phyloP scores from a whole-genome alignment of 495 filamentous ascomycete genomes.

The Aspergillus indologenus region DNA sequence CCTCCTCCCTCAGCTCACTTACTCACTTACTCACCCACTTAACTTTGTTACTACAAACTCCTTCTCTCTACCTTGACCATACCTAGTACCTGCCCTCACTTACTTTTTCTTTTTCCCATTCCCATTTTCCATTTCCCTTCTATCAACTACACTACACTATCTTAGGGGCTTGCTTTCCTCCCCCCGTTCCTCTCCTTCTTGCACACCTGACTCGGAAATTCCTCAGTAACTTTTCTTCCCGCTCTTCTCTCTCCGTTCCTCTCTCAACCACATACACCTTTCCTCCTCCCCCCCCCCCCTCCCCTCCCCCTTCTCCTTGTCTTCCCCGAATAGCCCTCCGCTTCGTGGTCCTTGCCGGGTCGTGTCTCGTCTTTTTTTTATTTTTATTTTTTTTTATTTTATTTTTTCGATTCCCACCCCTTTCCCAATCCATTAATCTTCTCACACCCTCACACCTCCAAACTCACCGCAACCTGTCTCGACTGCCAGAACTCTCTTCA shows the following conservation, averaged over 20 bases:
- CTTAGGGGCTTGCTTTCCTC: background rate
- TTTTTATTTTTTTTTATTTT: background rate
- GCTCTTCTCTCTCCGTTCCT: slow-evolving; percentile 6
- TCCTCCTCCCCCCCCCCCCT: background rate
- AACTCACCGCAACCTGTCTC: background rate
- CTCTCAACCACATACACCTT: background rate
- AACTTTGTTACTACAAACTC: no score
- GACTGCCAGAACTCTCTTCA: background rate
- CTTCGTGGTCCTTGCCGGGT: slow-evolving; percentile 3
- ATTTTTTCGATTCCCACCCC: slow-evolving; percentile 2
- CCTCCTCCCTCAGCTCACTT: slow-evolving; percentile 9
- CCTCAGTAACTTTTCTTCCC: background rate
- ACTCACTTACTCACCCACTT: no score
- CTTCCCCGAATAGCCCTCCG: slow-evolving; percentile 3
- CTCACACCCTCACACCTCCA: background rate
- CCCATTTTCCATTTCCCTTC: no score
- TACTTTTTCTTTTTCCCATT: no score
- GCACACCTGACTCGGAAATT: background rate
- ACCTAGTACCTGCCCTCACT: no score
- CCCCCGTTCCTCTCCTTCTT: background rate
- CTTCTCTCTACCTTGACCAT: no score
- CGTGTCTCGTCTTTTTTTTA: background rate
- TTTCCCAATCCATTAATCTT: background rate
- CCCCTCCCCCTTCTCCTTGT: background rate
- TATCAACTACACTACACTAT: no score